Percentiles rank a stretch among this genome's conserved stretches.
phyloP scores from a whole-genome alignment of 1,139 yeast species.

The Hansenula lynferdii region DNA sequence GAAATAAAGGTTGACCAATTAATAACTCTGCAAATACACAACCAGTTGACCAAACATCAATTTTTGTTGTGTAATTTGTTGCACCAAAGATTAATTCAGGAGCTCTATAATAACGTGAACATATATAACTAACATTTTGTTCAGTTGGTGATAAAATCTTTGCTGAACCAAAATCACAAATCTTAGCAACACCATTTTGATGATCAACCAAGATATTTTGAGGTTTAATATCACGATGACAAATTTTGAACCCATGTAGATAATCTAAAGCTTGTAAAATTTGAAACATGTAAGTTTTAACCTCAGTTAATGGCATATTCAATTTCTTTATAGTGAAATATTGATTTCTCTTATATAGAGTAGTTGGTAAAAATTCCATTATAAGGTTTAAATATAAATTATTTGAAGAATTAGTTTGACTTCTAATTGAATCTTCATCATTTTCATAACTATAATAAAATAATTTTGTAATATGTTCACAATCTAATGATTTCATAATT shows the following conservation, averaged over 20 bases:
- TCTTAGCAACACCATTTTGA: slow-evolving; percentile 72
- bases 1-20: slow-evolving; percentile 93
- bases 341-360: slow-evolving; percentile 85
- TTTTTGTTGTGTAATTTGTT: slow-evolving; percentile 90
- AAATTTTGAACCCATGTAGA: slow-evolving; percentile 82
- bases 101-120: slow-evolving; percentile 95
- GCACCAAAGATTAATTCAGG: slow-evolving; percentile 93
- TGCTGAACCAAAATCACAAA: slow-evolving; percentile 99
- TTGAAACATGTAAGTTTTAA: slow-evolving; percentile 88
- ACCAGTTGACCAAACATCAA: slow-evolving; percentile 97
- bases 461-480: slow-evolving; percentile 83
- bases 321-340: slow-evolving; percentile 72
- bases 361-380: slow-evolving; percentile 90
- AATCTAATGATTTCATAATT: slow-evolving; percentile 83
- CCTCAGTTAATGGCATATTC: slow-evolving; percentile 84
- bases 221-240: slow-evolving; percentile 97
- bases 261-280: slow-evolving; percentile 87
- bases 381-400: slow-evolving; percentile 85
- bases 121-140: slow-evolving; percentile 93
- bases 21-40: slow-evolving; percentile 97
- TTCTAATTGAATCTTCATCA: slow-evolving; percentile 43
- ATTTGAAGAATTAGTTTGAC: slow-evolving; percentile 51
- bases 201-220: slow-evolving; percentile 92
- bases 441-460: slow-evolving; percentile 86
- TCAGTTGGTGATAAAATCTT: slow-evolving; percentile 84